Evolutionary conservation across 192 early-diverging fungal genomes (phyloP).

Genomic region (Rhizophagus clarus): DNA sequence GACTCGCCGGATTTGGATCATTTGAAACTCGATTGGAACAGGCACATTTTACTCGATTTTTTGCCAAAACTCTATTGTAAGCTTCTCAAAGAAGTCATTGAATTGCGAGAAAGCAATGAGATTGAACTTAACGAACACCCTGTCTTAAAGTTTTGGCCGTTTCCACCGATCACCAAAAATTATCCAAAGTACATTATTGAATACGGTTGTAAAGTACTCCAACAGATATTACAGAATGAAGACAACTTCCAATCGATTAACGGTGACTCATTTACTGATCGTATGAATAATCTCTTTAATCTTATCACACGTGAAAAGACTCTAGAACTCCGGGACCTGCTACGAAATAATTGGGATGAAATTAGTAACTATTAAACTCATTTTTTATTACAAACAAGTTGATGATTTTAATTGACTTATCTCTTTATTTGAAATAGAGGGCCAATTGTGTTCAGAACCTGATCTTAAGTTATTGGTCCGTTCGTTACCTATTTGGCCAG

Average conservation of each 20-base stretch:
- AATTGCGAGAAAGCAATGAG: background rate
- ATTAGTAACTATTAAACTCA: background rate
- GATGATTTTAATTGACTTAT: background rate
- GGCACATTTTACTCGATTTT: background rate
- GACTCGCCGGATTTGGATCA: background rate
- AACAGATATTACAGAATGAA: conserved; percentile 9
- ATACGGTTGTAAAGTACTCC: conserved; percentile 9
- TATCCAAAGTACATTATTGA: background rate
- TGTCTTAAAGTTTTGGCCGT: conserved; percentile 5
- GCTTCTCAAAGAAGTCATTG: background rate
- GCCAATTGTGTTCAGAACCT: no score
- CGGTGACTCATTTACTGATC: background rate
- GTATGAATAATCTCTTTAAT: background rate
- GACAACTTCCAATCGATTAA: background rate
- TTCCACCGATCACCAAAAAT: background rate
- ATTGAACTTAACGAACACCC: background rate
- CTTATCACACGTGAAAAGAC: background rate
- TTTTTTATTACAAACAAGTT: background rate
- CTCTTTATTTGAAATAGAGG: background rate
- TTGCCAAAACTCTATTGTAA: conserved; percentile 4
- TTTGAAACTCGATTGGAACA: conserved; percentile 21
- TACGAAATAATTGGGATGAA: background rate
- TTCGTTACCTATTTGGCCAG: conserved; percentile 5
- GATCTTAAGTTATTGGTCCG: background rate
- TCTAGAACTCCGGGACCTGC: background rate